Base-by-base conservation (phyloP, 1,139 yeast species). In the Candida labiduridarum region DNA sequence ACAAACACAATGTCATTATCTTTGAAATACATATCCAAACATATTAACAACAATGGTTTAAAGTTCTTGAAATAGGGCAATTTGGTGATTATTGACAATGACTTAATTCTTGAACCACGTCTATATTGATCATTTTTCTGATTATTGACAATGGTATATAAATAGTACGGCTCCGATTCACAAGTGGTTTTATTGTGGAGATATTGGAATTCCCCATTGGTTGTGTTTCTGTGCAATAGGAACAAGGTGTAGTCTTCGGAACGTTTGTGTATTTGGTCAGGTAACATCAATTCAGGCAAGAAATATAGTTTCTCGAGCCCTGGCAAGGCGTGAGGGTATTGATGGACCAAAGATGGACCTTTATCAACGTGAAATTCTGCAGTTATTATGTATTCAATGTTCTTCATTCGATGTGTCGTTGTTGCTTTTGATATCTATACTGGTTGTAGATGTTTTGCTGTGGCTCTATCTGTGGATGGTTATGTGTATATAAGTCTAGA, bases 171-270 rank as follows among this genome's bases (percentile, higher is more conserved):
- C 2, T 72, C 68, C 1, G 51, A 53, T 51, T 74, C 75, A 58
- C 79, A 75, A 5, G 62, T 58, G 3, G 58, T 54, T 36, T 57
- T 56, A 52, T 73, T 68, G 52, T 59, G 69, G 34, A 71, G 53
- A 59, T 76, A 78, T 56, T 74, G 78, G 55, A 80, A 72, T 39
- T 70, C 68, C 0, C 79, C 78, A 1, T 76, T 71, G 16, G 59
- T 56, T 5, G 59, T 55, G 53, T 76, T 71, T 49, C 73, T 62
- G 61, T 78, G 80, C 38, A 84, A 68, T 50, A 83, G 67, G 55
- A 83, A 82, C 30, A 83, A 67, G 5, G 88, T 83, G 71, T 76
- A 83, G 64, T 84, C 89, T 59, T 83, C 86, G 30, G 71, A 71
- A 44, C 88, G 64, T 50, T 77, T 79, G 61, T 84, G 88, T 44